Evolutionary conservation across 1,284 basidiomycete species (phyloP).

Genomic region (Takashimella tepidaria): DNA sequence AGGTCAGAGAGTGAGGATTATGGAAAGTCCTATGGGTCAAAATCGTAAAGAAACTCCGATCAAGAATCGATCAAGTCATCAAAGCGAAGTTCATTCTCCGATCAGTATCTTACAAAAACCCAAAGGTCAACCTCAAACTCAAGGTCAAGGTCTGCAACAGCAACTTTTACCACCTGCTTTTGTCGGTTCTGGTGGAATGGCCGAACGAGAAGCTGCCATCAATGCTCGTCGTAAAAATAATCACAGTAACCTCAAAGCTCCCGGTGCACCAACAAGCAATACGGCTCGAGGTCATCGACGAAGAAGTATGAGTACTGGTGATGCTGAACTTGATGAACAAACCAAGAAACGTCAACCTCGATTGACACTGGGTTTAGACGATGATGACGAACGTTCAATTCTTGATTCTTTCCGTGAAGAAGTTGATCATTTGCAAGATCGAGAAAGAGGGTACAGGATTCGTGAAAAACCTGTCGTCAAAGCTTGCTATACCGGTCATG

Average conservation of each 20-base stretch:
- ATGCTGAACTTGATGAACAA: slow-evolving; percentile 20
- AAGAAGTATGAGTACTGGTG: slow-evolving; percentile 41
- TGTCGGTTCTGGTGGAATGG: slow-evolving; percentile 7
- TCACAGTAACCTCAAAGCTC: slow-evolving; percentile 1
- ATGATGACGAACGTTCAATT: slow-evolving; percentile 32
- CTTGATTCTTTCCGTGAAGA: slow-evolving; percentile 43
- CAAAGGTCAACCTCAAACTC: not conserved
- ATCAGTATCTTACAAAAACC: slow-evolving; percentile 17
- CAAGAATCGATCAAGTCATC: not conserved
- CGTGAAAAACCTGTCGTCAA: slow-evolving; percentile 69
- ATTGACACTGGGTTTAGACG: slow-evolving; percentile 39
- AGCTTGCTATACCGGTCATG: slow-evolving; percentile 67
- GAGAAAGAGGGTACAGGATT: slow-evolving; percentile 57
- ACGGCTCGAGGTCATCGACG: slow-evolving; percentile 13
- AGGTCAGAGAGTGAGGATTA: not conserved
- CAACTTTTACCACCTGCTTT: slow-evolving; percentile 8
- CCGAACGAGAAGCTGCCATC: slow-evolving; percentile 62
- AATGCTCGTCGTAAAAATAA: slow-evolving; percentile 65
- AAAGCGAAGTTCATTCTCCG: not conserved
- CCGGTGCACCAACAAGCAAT: slow-evolving; percentile 17
- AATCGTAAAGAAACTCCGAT: not conserved
- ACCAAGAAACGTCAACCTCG: slow-evolving; percentile 18
- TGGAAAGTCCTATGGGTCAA: not conserved
- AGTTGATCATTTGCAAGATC: slow-evolving; percentile 30
- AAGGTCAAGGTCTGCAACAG: slow-evolving; percentile 6